A percentile compares a stretch with the other conserved stretches of the same genome.
These are phyloP conservation scores for Suillus weaverae DNA, from an alignment of 768 basidiomycete species.

Conservation along the genomic window DNA sequence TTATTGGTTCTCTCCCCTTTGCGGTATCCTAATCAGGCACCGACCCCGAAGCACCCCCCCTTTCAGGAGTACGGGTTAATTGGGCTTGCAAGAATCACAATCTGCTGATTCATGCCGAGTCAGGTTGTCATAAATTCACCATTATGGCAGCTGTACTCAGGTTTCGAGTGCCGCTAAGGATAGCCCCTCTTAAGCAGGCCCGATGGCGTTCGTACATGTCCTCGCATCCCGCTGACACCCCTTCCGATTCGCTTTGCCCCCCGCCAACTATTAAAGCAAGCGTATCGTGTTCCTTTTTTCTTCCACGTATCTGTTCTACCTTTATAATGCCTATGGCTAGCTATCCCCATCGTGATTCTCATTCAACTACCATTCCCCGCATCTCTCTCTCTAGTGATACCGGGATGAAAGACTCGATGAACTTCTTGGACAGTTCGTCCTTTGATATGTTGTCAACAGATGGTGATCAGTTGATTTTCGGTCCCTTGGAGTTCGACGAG, in stretches of 20 bases:
- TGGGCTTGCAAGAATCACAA: slow-evolving; percentile 17
- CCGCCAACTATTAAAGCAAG: slow-evolving; percentile 40
- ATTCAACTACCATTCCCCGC: slow-evolving; percentile 19
- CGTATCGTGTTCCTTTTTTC: slow-evolving; percentile 19
- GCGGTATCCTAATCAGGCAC: slow-evolving; percentile 19
- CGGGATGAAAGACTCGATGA: slow-evolving; percentile 33
- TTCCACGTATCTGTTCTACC: slow-evolving; percentile 25
- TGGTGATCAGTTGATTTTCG: slow-evolving; percentile 35
- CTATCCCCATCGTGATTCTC: slow-evolving; percentile 37
- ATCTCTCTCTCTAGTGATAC: slow-evolving; percentile 17
- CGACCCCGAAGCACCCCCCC: slow-evolving; percentile 17
- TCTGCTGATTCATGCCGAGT: slow-evolving; percentile 42
- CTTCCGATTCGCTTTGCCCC: slow-evolving; percentile 29
- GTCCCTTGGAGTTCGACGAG: slow-evolving; percentile 35
- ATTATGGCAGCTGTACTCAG: slow-evolving; percentile 35
- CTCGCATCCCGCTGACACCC: slow-evolving; percentile 28
- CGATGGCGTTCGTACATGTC: slow-evolving; percentile 28
- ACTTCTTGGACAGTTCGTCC: slow-evolving; percentile 43
- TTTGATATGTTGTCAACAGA: slow-evolving; percentile 40
- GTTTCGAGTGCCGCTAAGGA: slow-evolving; percentile 32
- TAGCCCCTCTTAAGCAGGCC: slow-evolving; percentile 42
- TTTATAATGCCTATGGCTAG: slow-evolving; percentile 43
- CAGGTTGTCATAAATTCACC: slow-evolving; percentile 40
- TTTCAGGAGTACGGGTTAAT: slow-evolving; percentile 18
- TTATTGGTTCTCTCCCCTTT: slow-evolving; percentile 20